These are phyloP conservation scores for Malassezia obtusa DNA, from an alignment of 1,284 basidiomycete species.

Conservation along the genomic window DNA sequence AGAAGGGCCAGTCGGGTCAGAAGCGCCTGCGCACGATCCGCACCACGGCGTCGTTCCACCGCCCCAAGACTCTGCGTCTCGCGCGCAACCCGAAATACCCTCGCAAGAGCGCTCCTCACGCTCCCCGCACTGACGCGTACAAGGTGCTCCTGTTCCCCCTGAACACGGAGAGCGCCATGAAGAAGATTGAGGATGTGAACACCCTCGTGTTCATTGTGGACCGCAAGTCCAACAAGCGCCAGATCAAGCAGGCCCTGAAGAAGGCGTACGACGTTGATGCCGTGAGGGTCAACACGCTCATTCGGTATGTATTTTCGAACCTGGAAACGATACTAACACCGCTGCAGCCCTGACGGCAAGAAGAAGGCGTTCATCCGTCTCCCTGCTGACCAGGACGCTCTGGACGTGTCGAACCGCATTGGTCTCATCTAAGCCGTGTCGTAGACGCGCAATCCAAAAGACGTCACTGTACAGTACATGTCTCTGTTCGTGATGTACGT, in stretches of 20 bases:
- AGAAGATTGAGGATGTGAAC: constrained; percentile 99
- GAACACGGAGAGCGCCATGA: constrained; percentile 57
- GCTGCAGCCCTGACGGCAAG: constrained; percentile 79
- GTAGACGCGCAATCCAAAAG: constrained; percentile 15
- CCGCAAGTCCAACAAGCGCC: constrained; percentile 84
- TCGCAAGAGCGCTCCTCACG: constrained; percentile 84
- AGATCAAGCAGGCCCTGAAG: constrained; percentile 95
- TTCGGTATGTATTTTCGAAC: constrained; percentile 58
- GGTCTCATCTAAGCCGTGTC: constrained; percentile 45
- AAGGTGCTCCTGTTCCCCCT: constrained; percentile 73
- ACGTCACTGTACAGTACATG: constrained; percentile 15
- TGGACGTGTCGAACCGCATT: constrained; percentile 98
- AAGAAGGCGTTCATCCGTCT: constrained; percentile 98
- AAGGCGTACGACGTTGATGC: constrained; percentile 96
- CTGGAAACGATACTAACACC: neutral
- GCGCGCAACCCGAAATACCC: constrained; percentile 80
- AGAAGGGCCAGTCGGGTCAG: constrained; percentile 73
- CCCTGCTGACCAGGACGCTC: constrained; percentile 87
- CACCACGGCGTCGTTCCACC: constrained; percentile 83
- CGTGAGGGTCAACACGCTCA: constrained; percentile 93
- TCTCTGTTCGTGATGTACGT: constrained; percentile 16
- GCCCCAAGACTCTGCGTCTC: constrained; percentile 85
- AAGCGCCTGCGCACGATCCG: constrained; percentile 67
- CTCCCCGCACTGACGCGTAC: constrained; percentile 94
- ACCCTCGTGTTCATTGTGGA: constrained; percentile 97